These are phyloP conservation scores for Exophiala sp. DNA, from an alignment of 2,329 filamentous ascomycete genomes.

Conservation along the genomic window DNA sequence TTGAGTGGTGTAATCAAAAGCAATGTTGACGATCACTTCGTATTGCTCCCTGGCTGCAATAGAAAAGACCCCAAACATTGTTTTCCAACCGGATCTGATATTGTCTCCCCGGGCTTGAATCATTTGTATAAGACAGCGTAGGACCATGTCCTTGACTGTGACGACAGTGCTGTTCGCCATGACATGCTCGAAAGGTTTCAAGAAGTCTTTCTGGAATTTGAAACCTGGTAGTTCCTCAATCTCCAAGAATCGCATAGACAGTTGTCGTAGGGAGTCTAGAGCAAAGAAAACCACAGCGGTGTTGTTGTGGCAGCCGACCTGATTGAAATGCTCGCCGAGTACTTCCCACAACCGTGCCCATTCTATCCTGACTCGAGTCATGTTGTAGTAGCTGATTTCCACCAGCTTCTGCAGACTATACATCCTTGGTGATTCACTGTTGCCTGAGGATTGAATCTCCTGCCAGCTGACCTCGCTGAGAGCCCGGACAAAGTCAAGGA, in stretches of 20 bases:
- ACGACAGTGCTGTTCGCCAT: slow-evolving; percentile 89
- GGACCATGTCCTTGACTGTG: slow-evolving; percentile 93
- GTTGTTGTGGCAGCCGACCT: slow-evolving; percentile 93
- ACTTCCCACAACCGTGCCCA: slow-evolving; percentile 98
- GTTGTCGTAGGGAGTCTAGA: slow-evolving; percentile 86
- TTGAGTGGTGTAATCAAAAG: slow-evolving; percentile 93
- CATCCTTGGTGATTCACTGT: slow-evolving; percentile 90
- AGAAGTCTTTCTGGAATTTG: slow-evolving; percentile 99
- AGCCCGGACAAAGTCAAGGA: slow-evolving; percentile 89
- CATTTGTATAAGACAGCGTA: slow-evolving; percentile 97
- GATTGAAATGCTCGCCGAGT: slow-evolving; percentile 97
- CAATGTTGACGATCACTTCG: slow-evolving; percentile 92
- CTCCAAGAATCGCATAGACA: slow-evolving; percentile 99
- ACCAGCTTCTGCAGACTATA: slow-evolving; percentile 98
- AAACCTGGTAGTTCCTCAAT: slow-evolving; percentile 96
- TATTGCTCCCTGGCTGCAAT: slow-evolving; percentile 90
- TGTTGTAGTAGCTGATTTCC: slow-evolving; percentile 99
- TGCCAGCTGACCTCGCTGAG: slow-evolving; percentile 98
- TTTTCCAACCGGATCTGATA: slow-evolving; percentile 96
- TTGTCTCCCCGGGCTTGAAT: slow-evolving; percentile 95
- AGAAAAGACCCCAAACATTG: slow-evolving; percentile 98
- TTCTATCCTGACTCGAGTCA: slow-evolving; percentile 96
- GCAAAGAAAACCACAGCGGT: slow-evolving; percentile 97
- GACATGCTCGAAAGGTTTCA: slow-evolving; percentile 97
- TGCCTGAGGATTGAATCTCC: slow-evolving; percentile 94